Evolutionary conservation across 1,284 basidiomycete genomes (phyloP).

Genomic region (Ustanciosporium gigantosporum): DNA sequence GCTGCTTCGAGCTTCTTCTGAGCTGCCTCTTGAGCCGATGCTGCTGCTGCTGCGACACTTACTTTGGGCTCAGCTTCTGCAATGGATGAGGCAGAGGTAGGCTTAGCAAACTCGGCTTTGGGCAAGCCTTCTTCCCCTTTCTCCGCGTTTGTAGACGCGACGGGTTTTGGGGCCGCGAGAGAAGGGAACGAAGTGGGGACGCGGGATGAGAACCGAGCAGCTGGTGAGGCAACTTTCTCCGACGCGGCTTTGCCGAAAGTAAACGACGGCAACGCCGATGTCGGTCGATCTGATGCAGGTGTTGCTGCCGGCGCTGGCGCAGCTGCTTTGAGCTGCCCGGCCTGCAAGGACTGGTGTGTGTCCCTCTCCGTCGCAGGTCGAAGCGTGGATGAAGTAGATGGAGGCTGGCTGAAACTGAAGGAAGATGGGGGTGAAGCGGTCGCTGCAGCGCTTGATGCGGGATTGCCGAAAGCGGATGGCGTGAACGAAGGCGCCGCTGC

Average conservation of each 20-base stretch:
- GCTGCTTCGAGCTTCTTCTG: neutral
- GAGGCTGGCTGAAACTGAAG: neutral
- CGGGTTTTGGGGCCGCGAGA: neutral
- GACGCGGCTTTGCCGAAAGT: neutral
- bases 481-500: slow-evolving; percentile 14
- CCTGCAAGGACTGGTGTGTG: too few species aligned
- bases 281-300: too few species aligned
- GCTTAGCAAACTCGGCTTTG: neutral
- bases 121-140: neutral
- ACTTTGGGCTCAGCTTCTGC: neutral
- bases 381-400: neutral
- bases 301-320: neutral
- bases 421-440: neutral
- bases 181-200: neutral
- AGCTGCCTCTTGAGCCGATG: neutral
- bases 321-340: too few species aligned
- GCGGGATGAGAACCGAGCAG: too few species aligned
- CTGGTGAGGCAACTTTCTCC: neutral
- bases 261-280: neutral
- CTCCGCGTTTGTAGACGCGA: neutral
- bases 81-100: neutral
- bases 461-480: slow-evolving; percentile 1
- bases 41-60: neutral
- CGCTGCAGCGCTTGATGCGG: neutral
- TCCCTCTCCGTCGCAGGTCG: neutral